Base-by-base conservation (phyloP, 2,329 filamentous ascomycete genomes). In the Truncatella angustata region DNA sequence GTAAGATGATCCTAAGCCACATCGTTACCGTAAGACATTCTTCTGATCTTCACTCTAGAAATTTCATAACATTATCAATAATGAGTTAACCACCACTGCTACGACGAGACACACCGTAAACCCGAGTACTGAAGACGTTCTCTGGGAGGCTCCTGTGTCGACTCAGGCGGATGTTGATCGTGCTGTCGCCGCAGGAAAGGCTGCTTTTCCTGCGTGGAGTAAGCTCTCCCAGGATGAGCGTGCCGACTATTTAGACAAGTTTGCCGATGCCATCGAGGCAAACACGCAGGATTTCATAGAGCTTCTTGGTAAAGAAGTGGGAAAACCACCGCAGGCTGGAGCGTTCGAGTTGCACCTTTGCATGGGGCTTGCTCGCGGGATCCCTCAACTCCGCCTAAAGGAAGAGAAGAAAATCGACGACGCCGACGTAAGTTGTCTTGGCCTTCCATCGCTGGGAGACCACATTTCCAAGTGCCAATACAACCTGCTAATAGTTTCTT, bases 361-460 rank as follows among this genome's bases (percentile, higher is more conserved):
- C 4, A 47, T 47, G 28, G 40, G 7, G 51, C 57, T 45, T 57
- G 66, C 32, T 56, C 76, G 5, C 55, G 66, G 5, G 65, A 69
- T 34, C 66, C 67, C 36, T 54, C 70, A 51, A 42, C 73, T 45
- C 62, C 71, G 44, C 12, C 28, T 47, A 3, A 47, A 47, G 44
- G 44, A 47, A n/a, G 44, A 47, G 28, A 47, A 49, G 43, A 46
- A 46, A 3, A 35, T 56, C 14, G 56, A 58, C 51, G 45, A 51
- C n/a, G 34, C 21, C 14, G 43, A 54, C n/a, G 56, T 58, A 51
- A 35, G 53, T n/a, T n/a, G n/a, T n/a, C n/a, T n/a, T n/a, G n/a
- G n/a, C n/a, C n/a, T n/a, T n/a, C n/a, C n/a, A n/a, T n/a, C n/a
- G n/a, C n/a, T n/a, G n/a, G n/a, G n/a, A n/a, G n/a, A n/a, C n/a